Evolutionary conservation across 164 flowering plant species (phyloP), one percentile per base, ranked within the genome.

Genomic region (Pachysandra terminalis): DNA sequence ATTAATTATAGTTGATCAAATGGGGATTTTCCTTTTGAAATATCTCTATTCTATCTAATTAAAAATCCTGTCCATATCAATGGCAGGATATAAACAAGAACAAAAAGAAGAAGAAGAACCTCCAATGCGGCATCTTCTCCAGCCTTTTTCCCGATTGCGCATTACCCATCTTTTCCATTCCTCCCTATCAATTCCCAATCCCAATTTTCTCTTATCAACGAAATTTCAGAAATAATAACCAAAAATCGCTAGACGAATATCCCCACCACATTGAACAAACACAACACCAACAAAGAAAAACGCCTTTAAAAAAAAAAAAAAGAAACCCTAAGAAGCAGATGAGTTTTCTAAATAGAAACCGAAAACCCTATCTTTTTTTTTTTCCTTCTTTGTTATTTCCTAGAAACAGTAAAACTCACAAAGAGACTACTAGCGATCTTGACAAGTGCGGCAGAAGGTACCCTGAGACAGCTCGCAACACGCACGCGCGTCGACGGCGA

Each of bases 361-460:
- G 25, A 56, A 27, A 45, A 45, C 51, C 51, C 51, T 45, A 45
- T 10, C 51, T 5, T 12, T 45, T 10, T n/a, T n/a, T n/a, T 12
- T 13, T 13, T 13, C 51, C 51, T 10, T 26, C 15, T 58, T 58
- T 14, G 21, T 54, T 27, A 28, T 27, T 9, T 85, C 85, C 81
- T 79, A 69, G 75, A 80, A 77, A 70, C n/a, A 79, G 72, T 66
- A 82, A 83, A 83, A 90, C 96, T 87, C 90, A 89, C 96, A 84
- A 89, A 87, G 84, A 79, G 68, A 86, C 81, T 79, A 89, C 73
- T 90, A 93, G 93, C 96, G 94, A 91, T 93, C 96, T 80, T 81
- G 96, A 93, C 96, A 93, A 93, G 96, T 75, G 70, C 91, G 88
- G 81, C 84, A 71, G 82, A 90, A 83, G 96, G 91, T 91, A 93